Evolutionary conservation across 2,329 filamentous ascomycete species (phyloP).

Genomic region (Orbilia brochopaga): DNA sequence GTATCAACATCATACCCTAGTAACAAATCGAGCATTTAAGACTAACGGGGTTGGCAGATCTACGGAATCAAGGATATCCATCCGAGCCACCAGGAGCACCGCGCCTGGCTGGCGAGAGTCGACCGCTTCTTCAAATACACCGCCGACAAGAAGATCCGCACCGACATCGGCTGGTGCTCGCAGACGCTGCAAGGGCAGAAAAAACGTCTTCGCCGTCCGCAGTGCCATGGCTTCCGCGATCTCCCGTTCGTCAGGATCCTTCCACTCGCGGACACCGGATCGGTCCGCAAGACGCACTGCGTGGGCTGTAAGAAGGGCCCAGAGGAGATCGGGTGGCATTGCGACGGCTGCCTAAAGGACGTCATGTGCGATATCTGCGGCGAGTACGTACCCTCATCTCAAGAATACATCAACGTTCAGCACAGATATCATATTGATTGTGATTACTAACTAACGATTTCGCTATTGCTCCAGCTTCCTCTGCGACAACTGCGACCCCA

Average conservation of each 20-base stretch:
- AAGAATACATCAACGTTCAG: too few species aligned
- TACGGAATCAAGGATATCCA: slow-evolving; percentile 40
- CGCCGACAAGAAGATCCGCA: slow-evolving; percentile 28
- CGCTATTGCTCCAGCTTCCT: slow-evolving; percentile 24
- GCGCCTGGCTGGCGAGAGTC: slow-evolving; percentile 18
- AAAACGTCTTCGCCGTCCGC: slow-evolving; percentile 30
- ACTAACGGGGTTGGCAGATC: slow-evolving; percentile 17
- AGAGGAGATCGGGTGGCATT: slow-evolving; percentile 44
- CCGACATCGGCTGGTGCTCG: slow-evolving; percentile 46
- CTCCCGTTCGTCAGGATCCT: slow-evolving; percentile 40
- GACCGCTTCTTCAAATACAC: slow-evolving; percentile 47
- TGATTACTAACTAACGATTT: neutral
- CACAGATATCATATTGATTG: neutral
- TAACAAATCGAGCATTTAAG: neutral
- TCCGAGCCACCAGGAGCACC: slow-evolving; percentile 25
- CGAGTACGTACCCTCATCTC: slow-evolving; percentile 23
- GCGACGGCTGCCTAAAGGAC: slow-evolving; percentile 42
- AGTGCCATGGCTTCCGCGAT: slow-evolving; percentile 32
- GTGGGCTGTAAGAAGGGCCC: slow-evolving; percentile 35
- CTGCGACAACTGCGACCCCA: slow-evolving; percentile 43
- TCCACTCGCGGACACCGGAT: slow-evolving; percentile 43
- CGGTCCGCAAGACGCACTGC: slow-evolving; percentile 23
- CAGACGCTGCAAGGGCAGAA: slow-evolving; percentile 45
- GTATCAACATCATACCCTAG: neutral
- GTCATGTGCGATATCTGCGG: slow-evolving; percentile 43